These are phyloP conservation scores for Plasmodium fragile DNA, from an alignment of 169 alveolate genomes.

Conservation along the genomic window DNA sequence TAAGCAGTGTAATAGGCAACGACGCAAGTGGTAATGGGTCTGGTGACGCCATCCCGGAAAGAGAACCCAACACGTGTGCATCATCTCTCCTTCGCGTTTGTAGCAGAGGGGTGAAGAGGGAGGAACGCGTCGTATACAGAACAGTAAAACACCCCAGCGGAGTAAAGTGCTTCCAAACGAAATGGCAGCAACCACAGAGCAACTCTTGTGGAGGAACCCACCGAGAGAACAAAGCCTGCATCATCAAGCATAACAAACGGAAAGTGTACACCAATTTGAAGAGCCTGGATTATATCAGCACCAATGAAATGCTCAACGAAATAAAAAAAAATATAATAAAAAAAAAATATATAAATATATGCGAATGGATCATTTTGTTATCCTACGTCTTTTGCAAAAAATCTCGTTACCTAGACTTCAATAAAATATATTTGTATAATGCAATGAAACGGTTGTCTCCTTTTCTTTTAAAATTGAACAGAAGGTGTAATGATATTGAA, in stretches of 20 bases:
- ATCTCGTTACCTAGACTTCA: slow-evolving; percentile 48
- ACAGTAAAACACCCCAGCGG: not conserved
- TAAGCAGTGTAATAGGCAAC: not conserved
- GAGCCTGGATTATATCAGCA: slow-evolving; percentile 14
- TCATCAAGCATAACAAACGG: slow-evolving; percentile 22
- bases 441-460: slow-evolving; percentile 59
- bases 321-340: slow-evolving; percentile 10
- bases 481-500: slow-evolving; percentile 51
- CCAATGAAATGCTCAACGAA: not conserved
- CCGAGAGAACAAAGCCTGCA: not conserved
- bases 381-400: slow-evolving; percentile 52
- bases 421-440: slow-evolving; percentile 48
- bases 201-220: not conserved
- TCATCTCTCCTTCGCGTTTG: not conserved
- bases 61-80: not conserved
- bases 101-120: not conserved
- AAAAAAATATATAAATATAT: slow-evolving; percentile 27
- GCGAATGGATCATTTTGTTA: slow-evolving; percentile 26
- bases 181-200: not conserved
- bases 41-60: not conserved
- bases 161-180: not conserved
- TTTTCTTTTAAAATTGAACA: slow-evolving; percentile 14
- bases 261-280: slow-evolving; percentile 8
- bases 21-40: not conserved
- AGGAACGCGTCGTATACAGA: not conserved